Evolutionary conservation across 2,329 filamentous ascomycete species (phyloP).

Genomic region (Phaeosphaeria sp.): DNA sequence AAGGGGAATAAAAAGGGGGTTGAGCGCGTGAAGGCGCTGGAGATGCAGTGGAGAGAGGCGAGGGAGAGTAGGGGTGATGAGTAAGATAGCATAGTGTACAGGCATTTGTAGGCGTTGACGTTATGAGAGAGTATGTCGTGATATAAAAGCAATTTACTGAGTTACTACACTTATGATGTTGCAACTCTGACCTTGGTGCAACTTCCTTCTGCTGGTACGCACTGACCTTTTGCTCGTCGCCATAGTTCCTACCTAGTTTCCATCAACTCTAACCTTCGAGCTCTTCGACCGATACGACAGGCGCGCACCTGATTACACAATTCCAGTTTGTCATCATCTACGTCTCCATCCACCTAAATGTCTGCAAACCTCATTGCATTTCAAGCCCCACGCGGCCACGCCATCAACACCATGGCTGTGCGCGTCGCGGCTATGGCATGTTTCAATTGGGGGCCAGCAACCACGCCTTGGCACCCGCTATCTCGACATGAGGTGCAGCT

Average conservation of each 20-base stretch:
- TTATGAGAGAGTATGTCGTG: background rate
- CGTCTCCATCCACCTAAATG: no score
- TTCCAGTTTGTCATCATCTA: no score
- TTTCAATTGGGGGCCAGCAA: no score
- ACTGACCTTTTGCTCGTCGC: background rate
- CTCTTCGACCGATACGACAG: background rate
- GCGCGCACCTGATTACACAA: no score
- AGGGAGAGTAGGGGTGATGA: conserved; percentile 23
- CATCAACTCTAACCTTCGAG: background rate
- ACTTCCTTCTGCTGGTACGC: background rate
- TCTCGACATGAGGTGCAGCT: no score
- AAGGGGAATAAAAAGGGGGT: conserved; percentile 72
- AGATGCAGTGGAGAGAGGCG: conserved; percentile 71
- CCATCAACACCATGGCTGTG: no score
- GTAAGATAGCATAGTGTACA: background rate
- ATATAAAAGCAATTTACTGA: background rate
- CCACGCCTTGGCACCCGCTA: no score
- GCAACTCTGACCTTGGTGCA: background rate
- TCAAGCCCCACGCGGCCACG: no score
- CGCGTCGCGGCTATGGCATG: no score
- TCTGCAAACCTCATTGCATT: no score
- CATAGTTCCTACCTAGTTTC: background rate
- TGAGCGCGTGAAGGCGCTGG: conserved; percentile 73
- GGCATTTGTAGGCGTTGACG: background rate
- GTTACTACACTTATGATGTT: background rate